Evolutionary conservation across 1,284 basidiomycete species (phyloP).

Genomic region (Irpex sp.): DNA sequence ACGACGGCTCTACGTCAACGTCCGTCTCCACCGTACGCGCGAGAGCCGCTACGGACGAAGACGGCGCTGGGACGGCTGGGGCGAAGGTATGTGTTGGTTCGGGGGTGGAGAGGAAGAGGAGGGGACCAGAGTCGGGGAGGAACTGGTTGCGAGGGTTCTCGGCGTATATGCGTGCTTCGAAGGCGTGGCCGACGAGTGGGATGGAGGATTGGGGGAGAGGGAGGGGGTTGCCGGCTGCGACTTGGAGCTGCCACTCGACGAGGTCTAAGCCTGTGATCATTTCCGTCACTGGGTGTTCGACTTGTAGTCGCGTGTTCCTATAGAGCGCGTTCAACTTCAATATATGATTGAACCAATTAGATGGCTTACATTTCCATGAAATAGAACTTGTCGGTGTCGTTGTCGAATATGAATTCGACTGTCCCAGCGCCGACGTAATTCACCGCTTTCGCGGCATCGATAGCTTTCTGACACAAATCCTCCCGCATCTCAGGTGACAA

Average conservation of each 20-base stretch:
- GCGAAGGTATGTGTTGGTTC: conserved; percentile 62
- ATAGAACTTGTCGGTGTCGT: conserved; percentile 78
- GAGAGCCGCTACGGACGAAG: conserved; percentile 17
- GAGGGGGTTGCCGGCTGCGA: conserved; percentile 84
- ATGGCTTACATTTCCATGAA: conserved; percentile 86
- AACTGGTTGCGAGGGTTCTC: conserved; percentile 93
- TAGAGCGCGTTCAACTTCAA: background rate
- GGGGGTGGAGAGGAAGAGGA: conserved; percentile 78
- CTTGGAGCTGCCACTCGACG: conserved; percentile 89
- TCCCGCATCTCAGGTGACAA: conserved; percentile 69
- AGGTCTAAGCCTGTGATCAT: conserved; percentile 92
- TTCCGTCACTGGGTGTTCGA: conserved; percentile 93
- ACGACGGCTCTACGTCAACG: conserved; percentile 48
- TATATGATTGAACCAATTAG: background rate
- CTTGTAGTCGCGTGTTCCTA: conserved; percentile 91
- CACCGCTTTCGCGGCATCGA: conserved; percentile 88
- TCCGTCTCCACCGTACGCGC: conserved; percentile 28
- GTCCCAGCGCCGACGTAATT: conserved; percentile 89
- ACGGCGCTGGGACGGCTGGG: conserved; percentile 30
- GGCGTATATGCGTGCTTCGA: conserved; percentile 96
- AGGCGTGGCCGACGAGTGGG: conserved; percentile 85
- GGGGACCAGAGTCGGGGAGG: conserved; percentile 83
- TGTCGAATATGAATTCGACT: conserved; percentile 92
- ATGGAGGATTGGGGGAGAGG: conserved; percentile 75
- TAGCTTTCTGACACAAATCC: conserved; percentile 82